Evolutionary conservation across 2,329 filamentous ascomycete genomes (phyloP).

Genomic region (Aspergillus hortae): DNA sequence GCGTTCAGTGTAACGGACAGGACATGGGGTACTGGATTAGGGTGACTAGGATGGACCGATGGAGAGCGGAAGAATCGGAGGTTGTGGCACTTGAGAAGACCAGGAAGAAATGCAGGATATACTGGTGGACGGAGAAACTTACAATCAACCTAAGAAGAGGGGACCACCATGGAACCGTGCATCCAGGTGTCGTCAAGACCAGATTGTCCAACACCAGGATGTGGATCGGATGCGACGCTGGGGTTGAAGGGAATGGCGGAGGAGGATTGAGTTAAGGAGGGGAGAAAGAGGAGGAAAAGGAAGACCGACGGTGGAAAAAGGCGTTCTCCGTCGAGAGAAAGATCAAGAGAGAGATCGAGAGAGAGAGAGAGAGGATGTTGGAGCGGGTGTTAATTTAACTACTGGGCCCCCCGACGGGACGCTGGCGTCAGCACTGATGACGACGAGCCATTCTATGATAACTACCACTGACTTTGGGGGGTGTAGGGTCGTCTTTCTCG

Average conservation of each 20-base stretch:
- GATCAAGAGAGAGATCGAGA: constrained; percentile 3
- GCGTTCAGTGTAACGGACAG: not conserved
- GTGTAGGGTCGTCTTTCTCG: not conserved
- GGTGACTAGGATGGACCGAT: not conserved
- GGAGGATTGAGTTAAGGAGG: not conserved
- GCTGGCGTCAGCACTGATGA: constrained; percentile 11
- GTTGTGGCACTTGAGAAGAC: not conserved
- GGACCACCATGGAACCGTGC: not conserved
- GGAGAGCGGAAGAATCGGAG: not conserved
- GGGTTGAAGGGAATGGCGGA: not conserved
- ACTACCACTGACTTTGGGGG: not conserved
- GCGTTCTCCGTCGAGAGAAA: not conserved
- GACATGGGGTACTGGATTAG: not conserved
- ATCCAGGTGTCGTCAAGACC: not conserved
- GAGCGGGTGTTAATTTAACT: not conserved
- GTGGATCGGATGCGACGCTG: not conserved
- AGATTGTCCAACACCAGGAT: constrained; percentile 4
- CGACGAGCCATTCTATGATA: constrained; percentile 1
- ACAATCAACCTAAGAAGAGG: not conserved
- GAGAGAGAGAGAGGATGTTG: constrained; percentile 8
- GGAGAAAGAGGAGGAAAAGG: not conserved
- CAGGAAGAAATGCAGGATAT: not conserved
- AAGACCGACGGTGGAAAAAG: not conserved
- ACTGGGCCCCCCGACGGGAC: constrained; percentile 10
- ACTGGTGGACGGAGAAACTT: not conserved